Base-by-base conservation (phyloP, 495 filamentous ascomycete species). In the Penicillium samsonianum region DNA sequence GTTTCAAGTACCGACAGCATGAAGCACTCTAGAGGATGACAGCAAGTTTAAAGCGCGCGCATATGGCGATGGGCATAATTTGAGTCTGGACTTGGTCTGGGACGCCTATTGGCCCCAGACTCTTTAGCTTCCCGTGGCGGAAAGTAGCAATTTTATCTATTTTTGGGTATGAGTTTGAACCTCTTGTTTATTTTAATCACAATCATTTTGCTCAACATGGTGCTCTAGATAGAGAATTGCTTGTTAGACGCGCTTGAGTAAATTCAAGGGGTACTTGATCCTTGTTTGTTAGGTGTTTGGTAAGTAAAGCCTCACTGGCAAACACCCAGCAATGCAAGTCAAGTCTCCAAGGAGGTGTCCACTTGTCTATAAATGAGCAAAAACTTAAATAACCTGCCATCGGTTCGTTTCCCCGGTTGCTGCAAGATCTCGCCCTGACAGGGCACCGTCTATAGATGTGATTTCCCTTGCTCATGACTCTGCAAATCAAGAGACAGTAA, bases 391-490 rank as follows among this genome's bases (percentile, higher is more conserved):
- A 40, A 25, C 33, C 20, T 25, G 33, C 17, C n/a, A 54, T 35
- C 51, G 19, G 17, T 30, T 49, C 20, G 26, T 30, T 63, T 50
- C 40, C 55, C 49, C 57, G n/a, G 33, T 55, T 49, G 31, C 49
- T 65, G 63, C 60, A 41, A 38, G 50, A 63, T 58, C 50, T 55
- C 20, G 20, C 47, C 26, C 22, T 17, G 44, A 37, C 31, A 28
- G 53, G 57, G 44, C 42, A 40, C 38, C 25, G 17, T 38, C 7
- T 17, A 38, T 17, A 3, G 50, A 60, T 58, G 31, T 55, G 16
- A 1, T 48, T 48, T 22, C 55, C 63, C 63, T 66, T 66, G 57
- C 57, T 41, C 42, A 23, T 46, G 31, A 28, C 22, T 35, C 22
- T 46, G 23, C 31, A 47, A 35, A 55, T 22, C 31, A 40, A n/a